Conservation (phyloP, 345 rosid species). For the Syzygium aromaticum region DNA sequence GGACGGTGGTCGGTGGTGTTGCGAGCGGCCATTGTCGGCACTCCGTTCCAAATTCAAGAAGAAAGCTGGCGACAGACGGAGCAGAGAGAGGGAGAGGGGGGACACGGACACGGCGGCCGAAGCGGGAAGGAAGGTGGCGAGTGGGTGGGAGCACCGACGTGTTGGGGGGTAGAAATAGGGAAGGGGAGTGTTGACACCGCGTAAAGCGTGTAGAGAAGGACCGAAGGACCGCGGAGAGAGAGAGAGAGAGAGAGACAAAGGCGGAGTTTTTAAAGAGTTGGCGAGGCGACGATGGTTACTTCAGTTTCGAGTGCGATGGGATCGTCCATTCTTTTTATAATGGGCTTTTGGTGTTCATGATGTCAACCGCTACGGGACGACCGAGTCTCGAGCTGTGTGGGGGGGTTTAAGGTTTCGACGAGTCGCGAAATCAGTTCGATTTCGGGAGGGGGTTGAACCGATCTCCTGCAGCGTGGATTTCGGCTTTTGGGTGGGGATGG, state of each 20-base stretch:
- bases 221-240: neutral
- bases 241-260: neutral
- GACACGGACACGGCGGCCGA: neutral
- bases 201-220: neutral
- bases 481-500: neutral
- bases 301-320: neutral
- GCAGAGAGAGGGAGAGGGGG: neutral
- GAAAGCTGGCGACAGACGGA: neutral
- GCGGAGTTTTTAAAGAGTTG: neutral
- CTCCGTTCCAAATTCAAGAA: neutral
- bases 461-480: neutral
- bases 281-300: neutral
- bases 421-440: neutral
- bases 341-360: too few relatives aligned
- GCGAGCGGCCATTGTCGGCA: neutral
- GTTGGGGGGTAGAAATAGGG: neutral
- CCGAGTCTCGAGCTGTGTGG: neutral
- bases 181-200: neutral
- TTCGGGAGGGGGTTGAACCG: neutral
- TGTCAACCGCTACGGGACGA: too few relatives aligned
- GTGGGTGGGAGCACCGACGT: neutral
- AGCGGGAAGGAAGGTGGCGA: neutral
- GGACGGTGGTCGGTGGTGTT: neutral
- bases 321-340: too few relatives aligned
- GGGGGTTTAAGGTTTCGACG: neutral